phyloP scores from a whole-genome alignment of 2,329 filamentous ascomycete species.

The Nannizziopsis arthrosporioides region DNA sequence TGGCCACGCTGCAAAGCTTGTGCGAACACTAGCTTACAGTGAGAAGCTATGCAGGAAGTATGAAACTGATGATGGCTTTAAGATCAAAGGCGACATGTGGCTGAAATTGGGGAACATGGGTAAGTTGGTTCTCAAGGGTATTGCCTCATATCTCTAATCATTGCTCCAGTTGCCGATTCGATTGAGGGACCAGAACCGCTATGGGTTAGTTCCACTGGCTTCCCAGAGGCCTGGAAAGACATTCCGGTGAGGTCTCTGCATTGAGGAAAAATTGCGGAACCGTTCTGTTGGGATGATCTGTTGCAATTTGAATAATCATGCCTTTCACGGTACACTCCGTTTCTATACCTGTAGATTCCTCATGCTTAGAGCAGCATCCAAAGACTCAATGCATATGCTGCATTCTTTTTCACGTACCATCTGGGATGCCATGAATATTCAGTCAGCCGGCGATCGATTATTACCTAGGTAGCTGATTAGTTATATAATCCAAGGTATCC shows the following conservation, averaged over 20 bases:
- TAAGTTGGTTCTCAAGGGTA: conserved; percentile 17
- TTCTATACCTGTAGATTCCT: too few species aligned
- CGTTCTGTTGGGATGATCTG: too few species aligned
- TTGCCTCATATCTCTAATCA: conserved; percentile 6
- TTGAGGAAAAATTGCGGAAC: background rate
- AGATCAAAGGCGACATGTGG: conserved; percentile 35
- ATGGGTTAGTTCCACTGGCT: conserved; percentile 34
- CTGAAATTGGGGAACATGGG: conserved; percentile 36
- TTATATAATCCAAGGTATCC: too few species aligned
- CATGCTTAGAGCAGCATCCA: too few species aligned
- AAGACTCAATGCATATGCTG: too few species aligned
- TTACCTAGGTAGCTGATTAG: too few species aligned
- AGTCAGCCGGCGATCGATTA: too few species aligned
- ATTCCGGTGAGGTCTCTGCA: conserved; percentile 8
- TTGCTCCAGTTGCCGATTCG: conserved; percentile 26
- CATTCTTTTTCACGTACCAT: too few species aligned
- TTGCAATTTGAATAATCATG: too few species aligned
- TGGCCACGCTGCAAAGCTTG: conserved; percentile 68
- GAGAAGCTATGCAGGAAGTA: conserved; percentile 38
- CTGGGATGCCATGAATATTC: too few species aligned
- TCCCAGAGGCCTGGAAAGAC: conserved; percentile 32
- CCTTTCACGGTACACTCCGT: too few species aligned
- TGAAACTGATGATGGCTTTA: conserved; percentile 25
- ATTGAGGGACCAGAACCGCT: conserved; percentile 21
- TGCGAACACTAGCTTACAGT: conserved; percentile 57